These are phyloP conservation scores for Rozella allomycis DNA, from an alignment of 371 early-diverging fungal species.

Conservation along the genomic window DNA sequence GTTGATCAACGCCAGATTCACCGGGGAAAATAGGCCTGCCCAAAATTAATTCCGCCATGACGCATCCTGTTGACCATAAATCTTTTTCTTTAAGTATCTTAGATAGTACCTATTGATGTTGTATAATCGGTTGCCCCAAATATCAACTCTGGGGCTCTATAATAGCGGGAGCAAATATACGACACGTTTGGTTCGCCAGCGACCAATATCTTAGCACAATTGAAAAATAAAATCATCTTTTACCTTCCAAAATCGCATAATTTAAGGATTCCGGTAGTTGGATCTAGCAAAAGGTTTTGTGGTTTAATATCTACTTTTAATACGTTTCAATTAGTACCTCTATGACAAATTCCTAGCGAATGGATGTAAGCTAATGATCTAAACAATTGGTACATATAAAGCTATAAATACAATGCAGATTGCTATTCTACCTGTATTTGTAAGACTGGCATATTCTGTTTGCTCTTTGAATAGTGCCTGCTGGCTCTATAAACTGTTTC, in stretches of 20 bases:
- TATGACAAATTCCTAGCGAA: slow-evolving; percentile 76
- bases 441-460: slow-evolving; percentile 79
- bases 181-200: slow-evolving; percentile 87
- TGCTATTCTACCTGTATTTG: slow-evolving; percentile 40
- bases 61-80: slow-evolving; percentile 97
- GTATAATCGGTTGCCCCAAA: slow-evolving; percentile 91
- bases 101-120: slow-evolving; percentile 43
- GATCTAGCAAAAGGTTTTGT: slow-evolving; percentile 89
- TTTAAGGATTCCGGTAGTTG: slow-evolving; percentile 66
- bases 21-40: slow-evolving; percentile 95
- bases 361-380: slow-evolving; percentile 89
- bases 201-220: slow-evolving; percentile 71
- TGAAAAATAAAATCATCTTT: neutral
- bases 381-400: slow-evolving; percentile 91
- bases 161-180: slow-evolving; percentile 96
- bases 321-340: no score
- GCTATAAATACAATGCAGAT: slow-evolving; percentile 7
- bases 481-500: slow-evolving; percentile 77
- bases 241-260: slow-evolving; percentile 91
- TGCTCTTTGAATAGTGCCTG: slow-evolving; percentile 59
- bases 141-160: slow-evolving; percentile 94
- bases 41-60: slow-evolving; percentile 95
- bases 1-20: slow-evolving; percentile 95
- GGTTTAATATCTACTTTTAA: slow-evolving; percentile 99
- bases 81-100: slow-evolving; percentile 22